Evolutionary conservation across 1,139 yeast species (phyloP).

Genomic region (Magnusiomyces ingens): DNA sequence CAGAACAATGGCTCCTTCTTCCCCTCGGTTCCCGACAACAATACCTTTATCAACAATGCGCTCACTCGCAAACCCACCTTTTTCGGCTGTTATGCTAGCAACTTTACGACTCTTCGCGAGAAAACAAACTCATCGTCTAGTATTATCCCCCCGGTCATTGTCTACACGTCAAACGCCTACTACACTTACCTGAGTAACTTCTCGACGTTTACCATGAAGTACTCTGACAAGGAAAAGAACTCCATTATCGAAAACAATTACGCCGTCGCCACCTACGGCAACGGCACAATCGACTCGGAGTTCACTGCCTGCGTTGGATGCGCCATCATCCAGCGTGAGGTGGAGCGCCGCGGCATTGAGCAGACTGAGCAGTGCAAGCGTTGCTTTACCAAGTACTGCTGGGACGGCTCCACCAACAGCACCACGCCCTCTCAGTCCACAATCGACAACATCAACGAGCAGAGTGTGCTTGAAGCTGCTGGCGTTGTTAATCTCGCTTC

Average conservation of each 20-base stretch:
- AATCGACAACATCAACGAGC: neutral
- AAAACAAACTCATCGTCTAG: constrained; percentile 11
- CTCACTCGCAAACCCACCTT: constrained; percentile 37
- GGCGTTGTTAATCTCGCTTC: too few relatives aligned
- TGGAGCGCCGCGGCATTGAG: constrained; percentile 59
- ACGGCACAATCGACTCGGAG: constrained; percentile 62
- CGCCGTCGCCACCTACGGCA: constrained; percentile 65
- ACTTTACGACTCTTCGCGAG: constrained; percentile 19
- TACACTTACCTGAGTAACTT: constrained; percentile 62
- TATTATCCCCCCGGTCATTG: constrained; percentile 58
- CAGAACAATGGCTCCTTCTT: constrained; percentile 44
- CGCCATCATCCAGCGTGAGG: constrained; percentile 77
- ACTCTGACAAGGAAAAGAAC: constrained; percentile 50
- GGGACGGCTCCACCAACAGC: constrained; percentile 37
- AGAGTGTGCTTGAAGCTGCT: too few relatives aligned
- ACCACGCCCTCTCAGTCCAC: neutral
- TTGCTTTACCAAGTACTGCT: constrained; percentile 74
- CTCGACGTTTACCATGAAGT: constrained; percentile 63
- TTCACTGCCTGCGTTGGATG: constrained; percentile 83
- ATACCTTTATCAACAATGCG: constrained; percentile 47
- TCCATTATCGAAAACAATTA: constrained; percentile 72
- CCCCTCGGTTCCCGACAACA: constrained; percentile 79
- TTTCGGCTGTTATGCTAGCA: constrained; percentile 15
- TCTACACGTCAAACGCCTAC: constrained; percentile 75
- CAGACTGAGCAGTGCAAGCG: constrained; percentile 64